These are phyloP conservation scores for Syncephalastrum monosporum DNA, from an alignment of 371 early-diverging fungal species.

Conservation along the genomic window DNA sequence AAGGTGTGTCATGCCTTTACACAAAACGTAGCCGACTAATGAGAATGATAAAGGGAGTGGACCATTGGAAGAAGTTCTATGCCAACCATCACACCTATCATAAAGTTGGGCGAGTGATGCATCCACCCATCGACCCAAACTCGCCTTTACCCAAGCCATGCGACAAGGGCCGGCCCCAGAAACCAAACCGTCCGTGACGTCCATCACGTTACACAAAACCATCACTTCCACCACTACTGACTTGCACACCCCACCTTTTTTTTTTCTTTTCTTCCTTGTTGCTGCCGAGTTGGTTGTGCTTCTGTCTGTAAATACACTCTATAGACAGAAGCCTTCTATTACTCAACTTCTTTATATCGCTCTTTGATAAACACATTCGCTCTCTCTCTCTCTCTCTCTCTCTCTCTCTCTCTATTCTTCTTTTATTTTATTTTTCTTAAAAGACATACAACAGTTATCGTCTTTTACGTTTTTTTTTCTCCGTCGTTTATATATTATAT, in stretches of 20 bases:
- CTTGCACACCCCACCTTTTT: slow-evolving; percentile 1
- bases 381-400: slow-evolving; percentile 4
- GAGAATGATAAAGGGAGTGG: slow-evolving; percentile 42
- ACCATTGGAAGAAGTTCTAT: slow-evolving; percentile 90
- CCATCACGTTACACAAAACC: slow-evolving; percentile 3
- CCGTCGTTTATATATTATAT: slow-evolving; percentile 6
- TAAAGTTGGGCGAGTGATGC: slow-evolving; percentile 80
- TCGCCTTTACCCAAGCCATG: slow-evolving; percentile 75
- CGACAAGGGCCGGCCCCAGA: slow-evolving; percentile 30
- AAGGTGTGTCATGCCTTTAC: slow-evolving; percentile 45
- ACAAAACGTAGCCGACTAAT: not conserved
- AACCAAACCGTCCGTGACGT: slow-evolving; percentile 23
- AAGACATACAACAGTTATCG: not conserved
- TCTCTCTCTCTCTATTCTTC: slow-evolving; percentile 5
- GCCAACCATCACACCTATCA: slow-evolving; percentile 81
- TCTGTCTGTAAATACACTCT: slow-evolving; percentile 3
- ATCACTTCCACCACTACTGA: not conserved
- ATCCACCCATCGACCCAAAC: slow-evolving; percentile 77
- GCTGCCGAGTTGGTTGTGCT: slow-evolving; percentile 2
- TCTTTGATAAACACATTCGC: not conserved
- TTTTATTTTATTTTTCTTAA: slow-evolving; percentile 2
- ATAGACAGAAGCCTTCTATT: slow-evolving; percentile 7
- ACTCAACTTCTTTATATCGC: no score
- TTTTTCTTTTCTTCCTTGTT: slow-evolving; percentile 1
- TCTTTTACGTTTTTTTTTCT: not conserved